A percentile compares a stretch with the other conserved stretches of the same genome.
These are phyloP conservation scores for Asterella californica DNA, from an alignment of 225 moss, liverwort and hornwort genomes.

Conservation along the genomic window DNA sequence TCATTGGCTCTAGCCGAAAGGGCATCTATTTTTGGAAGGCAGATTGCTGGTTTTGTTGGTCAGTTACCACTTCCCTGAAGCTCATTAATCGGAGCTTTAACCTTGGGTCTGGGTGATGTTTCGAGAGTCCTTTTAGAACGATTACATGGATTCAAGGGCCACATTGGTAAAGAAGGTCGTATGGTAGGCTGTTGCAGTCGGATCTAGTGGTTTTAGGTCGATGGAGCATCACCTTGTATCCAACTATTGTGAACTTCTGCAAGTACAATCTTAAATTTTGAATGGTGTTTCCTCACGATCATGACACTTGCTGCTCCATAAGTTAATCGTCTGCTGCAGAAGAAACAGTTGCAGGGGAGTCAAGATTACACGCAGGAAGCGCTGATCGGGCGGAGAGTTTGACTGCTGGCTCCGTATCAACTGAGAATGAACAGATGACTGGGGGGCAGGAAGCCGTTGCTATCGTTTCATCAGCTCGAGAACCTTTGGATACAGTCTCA, in stretches of 20 bases:
- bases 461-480: slow-evolving; percentile 37
- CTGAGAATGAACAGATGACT: slow-evolving; percentile 13
- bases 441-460: slow-evolving; percentile 49
- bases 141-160: background rate
- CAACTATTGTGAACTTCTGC: background rate
- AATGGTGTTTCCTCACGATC: background rate
- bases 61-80: slow-evolving; percentile 27
- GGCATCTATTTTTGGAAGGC: slow-evolving; percentile 75
- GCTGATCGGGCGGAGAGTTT: slow-evolving; percentile 34
- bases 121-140: background rate
- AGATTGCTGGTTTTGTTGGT: slow-evolving; percentile 77
- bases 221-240: background rate
- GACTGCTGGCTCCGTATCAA: slow-evolving; percentile 21
- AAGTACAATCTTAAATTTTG: background rate
- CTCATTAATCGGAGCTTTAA: background rate
- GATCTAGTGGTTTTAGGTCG: background rate
- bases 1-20: slow-evolving; percentile 68
- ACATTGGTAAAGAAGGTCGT: background rate
- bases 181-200: background rate
- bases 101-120: background rate
- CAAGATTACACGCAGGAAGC: slow-evolving; percentile 38
- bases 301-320: background rate
- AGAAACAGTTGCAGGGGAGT: slow-evolving; percentile 58
- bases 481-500: slow-evolving; percentile 27
- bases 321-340: slow-evolving; percentile 42